Conservation (phyloP, 805 yeast species). For the Pichia membranifaciens region DNA sequence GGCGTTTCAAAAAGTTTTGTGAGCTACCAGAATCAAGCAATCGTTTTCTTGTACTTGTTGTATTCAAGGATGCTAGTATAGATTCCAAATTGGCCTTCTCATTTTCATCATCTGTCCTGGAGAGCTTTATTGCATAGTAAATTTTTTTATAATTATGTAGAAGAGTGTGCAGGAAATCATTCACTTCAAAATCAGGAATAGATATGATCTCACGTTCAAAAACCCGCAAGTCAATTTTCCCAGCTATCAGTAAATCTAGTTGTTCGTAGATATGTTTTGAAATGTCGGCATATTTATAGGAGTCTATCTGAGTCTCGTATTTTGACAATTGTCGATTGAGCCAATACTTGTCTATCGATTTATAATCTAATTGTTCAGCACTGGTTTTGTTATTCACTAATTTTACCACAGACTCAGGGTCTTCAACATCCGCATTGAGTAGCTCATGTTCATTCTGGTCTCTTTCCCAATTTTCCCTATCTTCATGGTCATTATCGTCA, state of each 20-base stretch:
- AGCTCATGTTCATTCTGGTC: slow-evolving; percentile 21
- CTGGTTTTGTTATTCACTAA: slow-evolving; percentile 15
- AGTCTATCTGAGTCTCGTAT: slow-evolving; percentile 32
- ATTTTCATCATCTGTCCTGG: slow-evolving; percentile 19
- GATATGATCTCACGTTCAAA: slow-evolving; percentile 52
- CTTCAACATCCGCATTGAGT: slow-evolving; percentile 23
- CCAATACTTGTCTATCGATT: slow-evolving; percentile 38
- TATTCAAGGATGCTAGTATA: slow-evolving; percentile 39
- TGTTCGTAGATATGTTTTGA: slow-evolving; percentile 36
- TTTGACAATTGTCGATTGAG: slow-evolving; percentile 45
- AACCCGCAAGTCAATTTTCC: slow-evolving; percentile 33
- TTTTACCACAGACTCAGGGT: slow-evolving; percentile 18
- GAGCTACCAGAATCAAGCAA: slow-evolving; percentile 7
- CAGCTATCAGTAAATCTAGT: slow-evolving; percentile 30
- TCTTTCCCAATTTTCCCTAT: slow-evolving; percentile 20
- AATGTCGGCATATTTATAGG: slow-evolving; percentile 30
- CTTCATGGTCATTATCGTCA: slow-evolving; percentile 16
- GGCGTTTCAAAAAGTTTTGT: slow-evolving; percentile 11
- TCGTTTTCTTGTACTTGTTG: slow-evolving; percentile 34
- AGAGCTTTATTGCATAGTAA: slow-evolving; percentile 27
- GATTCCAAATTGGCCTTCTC: slow-evolving; percentile 34
- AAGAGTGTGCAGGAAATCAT: slow-evolving; percentile 43
- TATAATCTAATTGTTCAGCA: slow-evolving; percentile 7
- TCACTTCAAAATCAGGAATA: slow-evolving; percentile 45
- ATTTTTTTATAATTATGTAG: slow-evolving; percentile 36